Conservation (phyloP, 768 basidiomycete species). For the Paxillus rubicundulus region DNA sequence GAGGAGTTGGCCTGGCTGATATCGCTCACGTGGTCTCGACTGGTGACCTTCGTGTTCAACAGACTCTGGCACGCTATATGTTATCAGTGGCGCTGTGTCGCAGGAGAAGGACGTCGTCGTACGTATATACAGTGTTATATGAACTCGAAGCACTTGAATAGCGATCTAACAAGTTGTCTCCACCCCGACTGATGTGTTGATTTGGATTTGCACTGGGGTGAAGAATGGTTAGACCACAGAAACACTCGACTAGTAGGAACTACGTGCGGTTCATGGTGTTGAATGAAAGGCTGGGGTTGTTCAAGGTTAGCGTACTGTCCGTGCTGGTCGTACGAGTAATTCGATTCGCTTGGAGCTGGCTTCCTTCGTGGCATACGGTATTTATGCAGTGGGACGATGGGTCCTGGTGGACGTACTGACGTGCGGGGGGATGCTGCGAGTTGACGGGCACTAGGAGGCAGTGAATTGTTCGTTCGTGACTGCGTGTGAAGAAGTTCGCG, state of each 20-base stretch:
- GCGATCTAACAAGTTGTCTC: background rate
- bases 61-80: slow-evolving; percentile 9
- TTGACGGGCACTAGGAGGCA: no score
- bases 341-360: slow-evolving; percentile 11
- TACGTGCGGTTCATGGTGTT: slow-evolving; percentile 3
- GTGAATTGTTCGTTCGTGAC: no score
- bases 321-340: background rate
- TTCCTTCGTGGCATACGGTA: slow-evolving; percentile 23
- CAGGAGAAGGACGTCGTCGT: background rate
- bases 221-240: background rate
- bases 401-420: background rate
- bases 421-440: no score
- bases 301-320: background rate
- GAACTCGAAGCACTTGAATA: background rate
- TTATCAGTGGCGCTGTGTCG: background rate
- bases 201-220: background rate
- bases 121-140: slow-evolving; percentile 2
- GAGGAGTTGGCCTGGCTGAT: slow-evolving; percentile 60
- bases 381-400: background rate
- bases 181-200: background rate
- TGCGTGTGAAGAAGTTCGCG: background rate
- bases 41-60: slow-evolving; percentile 1
- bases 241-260: background rate
- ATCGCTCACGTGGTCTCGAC: slow-evolving; percentile 33
- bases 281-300: no score